phyloP scores from a whole-genome alignment of 495 filamentous ascomycete species.

The Aspergillus steynii region DNA sequence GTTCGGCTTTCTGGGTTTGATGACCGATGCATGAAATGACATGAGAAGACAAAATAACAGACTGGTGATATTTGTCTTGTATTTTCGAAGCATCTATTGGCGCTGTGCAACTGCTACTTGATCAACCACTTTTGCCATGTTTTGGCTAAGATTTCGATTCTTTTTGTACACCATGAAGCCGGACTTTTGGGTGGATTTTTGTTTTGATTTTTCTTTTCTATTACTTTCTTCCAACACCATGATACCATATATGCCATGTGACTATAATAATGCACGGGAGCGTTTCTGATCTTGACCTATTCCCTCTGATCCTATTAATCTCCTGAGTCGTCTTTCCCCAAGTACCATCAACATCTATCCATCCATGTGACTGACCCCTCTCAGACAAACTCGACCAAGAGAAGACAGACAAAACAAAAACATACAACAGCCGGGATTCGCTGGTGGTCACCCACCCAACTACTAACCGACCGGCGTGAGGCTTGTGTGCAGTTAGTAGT shows the following conservation, averaged over 20 bases:
- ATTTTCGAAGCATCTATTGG: neutral
- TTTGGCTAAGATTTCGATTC: slow-evolving; percentile 9
- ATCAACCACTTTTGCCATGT: too few species aligned
- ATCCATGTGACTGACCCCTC: too few species aligned
- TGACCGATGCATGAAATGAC: too few species aligned
- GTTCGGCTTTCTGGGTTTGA: neutral
- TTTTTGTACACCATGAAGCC: slow-evolving; percentile 15
- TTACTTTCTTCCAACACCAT: neutral
- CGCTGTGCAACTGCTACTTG: neutral
- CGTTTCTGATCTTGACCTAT: neutral
- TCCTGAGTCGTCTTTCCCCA: too few species aligned
- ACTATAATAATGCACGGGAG: neutral
- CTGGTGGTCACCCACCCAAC: too few species aligned
- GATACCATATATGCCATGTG: neutral
- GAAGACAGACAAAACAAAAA: too few species aligned
- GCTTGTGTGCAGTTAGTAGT: too few species aligned
- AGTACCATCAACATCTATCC: too few species aligned
- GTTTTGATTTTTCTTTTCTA: slow-evolving; percentile 5
- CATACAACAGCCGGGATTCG: too few species aligned
- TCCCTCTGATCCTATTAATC: too few species aligned
- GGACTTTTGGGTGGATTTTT: slow-evolving; percentile 18
- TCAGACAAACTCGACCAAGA: too few species aligned
- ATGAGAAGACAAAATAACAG: neutral
- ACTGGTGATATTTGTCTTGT: neutral
- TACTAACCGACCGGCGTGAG: too few species aligned